Conservation (phyloP, 495 filamentous ascomycete genomes). For the Thermochaetoides thermophila region DNA sequence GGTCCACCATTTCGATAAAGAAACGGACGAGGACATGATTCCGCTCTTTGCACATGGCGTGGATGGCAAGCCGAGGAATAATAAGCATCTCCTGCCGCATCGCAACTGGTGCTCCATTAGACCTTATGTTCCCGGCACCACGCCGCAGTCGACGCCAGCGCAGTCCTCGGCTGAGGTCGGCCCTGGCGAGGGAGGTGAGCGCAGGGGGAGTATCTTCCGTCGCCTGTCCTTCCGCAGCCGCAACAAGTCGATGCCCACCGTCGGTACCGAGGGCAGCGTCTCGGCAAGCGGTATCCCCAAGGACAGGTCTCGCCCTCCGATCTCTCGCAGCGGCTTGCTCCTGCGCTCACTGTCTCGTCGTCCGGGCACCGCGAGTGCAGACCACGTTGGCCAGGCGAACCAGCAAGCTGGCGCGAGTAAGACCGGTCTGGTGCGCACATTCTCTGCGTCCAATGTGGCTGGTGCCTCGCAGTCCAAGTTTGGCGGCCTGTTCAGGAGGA, state of each 20-base stretch:
- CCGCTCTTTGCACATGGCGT: conserved; percentile 82
- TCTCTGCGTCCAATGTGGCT: conserved; percentile 20
- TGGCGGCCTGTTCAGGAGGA: conserved; percentile 35
- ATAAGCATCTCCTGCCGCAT: conserved; percentile 77
- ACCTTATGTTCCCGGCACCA: conserved; percentile 60
- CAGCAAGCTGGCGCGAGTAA: conserved; percentile 33
- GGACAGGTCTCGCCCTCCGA: conserved; percentile 19
- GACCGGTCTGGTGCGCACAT: conserved; percentile 38
- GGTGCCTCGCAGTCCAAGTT: conserved; percentile 13
- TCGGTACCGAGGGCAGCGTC: too few relatives aligned
- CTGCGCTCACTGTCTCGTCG: conserved; percentile 28
- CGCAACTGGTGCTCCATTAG: conserved; percentile 88
- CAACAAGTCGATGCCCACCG: conserved; percentile 4
- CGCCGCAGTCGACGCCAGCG: conserved; percentile 44
- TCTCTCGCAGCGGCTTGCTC: conserved; percentile 16
- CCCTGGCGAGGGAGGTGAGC: background rate
- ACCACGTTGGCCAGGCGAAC: conserved; percentile 23
- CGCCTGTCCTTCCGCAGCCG: conserved; percentile 16
- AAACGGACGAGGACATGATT: conserved; percentile 92
- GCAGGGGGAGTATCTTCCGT: conserved; percentile 19
- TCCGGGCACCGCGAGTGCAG: conserved; percentile 19
- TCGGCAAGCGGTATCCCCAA: too few relatives aligned
- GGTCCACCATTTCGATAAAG: conserved; percentile 68
- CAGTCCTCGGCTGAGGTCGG: background rate
- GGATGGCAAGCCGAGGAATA: conserved; percentile 76